A percentile compares a stretch with the other conserved stretches of the same genome.
phyloP scores from a whole-genome alignment of 169 alveolate genomes.

The Eimeria necatrix region DNA sequence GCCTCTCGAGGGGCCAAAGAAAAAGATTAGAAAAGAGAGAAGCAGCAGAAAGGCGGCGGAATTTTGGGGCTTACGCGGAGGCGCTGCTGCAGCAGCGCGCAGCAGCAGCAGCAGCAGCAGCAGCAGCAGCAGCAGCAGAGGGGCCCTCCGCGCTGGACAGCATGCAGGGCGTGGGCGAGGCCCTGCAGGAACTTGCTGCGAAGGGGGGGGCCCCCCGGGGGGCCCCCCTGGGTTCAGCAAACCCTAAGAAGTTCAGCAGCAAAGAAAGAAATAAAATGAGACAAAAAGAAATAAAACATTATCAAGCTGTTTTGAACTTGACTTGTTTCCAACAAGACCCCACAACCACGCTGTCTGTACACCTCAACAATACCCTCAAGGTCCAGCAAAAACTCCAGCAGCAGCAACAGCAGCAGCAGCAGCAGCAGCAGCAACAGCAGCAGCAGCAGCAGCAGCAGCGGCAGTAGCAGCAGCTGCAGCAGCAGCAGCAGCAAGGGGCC shows the following conservation, averaged over 20 bases:
- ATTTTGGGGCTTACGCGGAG: not conserved
- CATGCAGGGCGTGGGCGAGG: not conserved
- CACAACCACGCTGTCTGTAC: not conserved
- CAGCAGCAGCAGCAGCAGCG: no score
- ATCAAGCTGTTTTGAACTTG: not conserved
- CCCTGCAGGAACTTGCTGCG: not conserved
- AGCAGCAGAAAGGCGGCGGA: not conserved
- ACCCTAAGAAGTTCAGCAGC: not conserved
- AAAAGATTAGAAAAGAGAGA: not conserved
- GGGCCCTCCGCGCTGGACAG: not conserved
- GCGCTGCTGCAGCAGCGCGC: no score
- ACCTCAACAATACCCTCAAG: not conserved
- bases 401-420: not conserved
- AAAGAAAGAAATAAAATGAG: not conserved
- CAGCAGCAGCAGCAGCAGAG: not conserved
- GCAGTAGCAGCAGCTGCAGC: no score
- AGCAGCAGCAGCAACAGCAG: not conserved
- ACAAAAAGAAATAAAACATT: not conserved
- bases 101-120: no score
- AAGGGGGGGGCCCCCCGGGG: not conserved
- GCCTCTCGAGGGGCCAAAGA: conserved; percentile 5
- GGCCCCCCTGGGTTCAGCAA: not conserved
- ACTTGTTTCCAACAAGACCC: not conserved
- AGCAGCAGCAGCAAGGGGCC: no score
- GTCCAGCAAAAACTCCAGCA: not conserved